Evolutionary conservation across 495 filamentous ascomycete genomes (phyloP).

Genomic region (Neurospora sp.): DNA sequence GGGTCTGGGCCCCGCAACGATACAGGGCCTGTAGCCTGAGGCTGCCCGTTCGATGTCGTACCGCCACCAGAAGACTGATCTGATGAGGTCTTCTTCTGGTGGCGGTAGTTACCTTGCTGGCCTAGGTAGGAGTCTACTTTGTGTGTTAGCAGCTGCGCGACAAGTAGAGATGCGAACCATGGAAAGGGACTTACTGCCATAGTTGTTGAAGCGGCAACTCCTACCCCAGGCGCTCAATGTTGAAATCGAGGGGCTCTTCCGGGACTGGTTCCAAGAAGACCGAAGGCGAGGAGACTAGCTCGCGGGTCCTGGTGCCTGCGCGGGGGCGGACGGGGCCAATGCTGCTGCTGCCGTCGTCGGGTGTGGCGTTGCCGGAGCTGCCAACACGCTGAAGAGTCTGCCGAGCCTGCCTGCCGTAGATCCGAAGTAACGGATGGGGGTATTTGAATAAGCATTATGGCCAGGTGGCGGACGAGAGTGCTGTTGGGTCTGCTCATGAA

Average conservation of each 20-base stretch:
- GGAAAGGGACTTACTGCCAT: not conserved
- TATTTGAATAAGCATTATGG: not conserved
- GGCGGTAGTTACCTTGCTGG: not conserved
- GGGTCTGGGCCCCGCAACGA: not conserved
- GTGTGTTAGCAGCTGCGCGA: not conserved
- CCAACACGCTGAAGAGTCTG: conserved; percentile 34
- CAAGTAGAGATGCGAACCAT: not conserved
- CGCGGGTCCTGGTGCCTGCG: no score
- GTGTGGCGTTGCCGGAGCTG: not conserved
- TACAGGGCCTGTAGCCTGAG: not conserved
- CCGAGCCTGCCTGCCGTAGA: conserved; percentile 13
- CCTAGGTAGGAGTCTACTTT: not conserved
- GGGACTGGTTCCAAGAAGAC: not conserved
- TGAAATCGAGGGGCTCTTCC: not conserved
- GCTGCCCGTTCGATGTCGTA: not conserved
- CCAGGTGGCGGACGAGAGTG: not conserved
- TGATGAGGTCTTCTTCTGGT: not conserved
- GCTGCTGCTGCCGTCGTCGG: not conserved
- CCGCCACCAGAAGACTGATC: not conserved
- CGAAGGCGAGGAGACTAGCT: not conserved
- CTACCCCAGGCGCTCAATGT: not conserved
- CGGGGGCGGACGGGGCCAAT: not conserved
- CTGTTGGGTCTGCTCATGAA: not conserved
- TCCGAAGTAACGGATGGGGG: conserved; percentile 8
- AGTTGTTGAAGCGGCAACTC: not conserved